Base-by-base conservation (phyloP, 306 rosid species). In the Leucaena leucocephala region DNA sequence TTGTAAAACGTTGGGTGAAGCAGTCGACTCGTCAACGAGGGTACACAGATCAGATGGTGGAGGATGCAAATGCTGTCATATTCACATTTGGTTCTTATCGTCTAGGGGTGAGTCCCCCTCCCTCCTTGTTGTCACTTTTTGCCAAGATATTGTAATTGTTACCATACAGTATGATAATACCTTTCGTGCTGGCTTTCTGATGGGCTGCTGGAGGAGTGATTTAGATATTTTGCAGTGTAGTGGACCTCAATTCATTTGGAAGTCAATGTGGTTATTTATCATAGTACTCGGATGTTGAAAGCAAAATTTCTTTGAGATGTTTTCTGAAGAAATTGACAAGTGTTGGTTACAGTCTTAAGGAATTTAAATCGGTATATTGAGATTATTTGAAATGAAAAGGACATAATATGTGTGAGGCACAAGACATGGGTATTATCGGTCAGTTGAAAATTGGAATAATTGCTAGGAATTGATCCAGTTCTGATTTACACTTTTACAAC, bases 1-100 rank as follows among this genome's bases (percentile, higher is more conserved):
- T 90, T 80, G 90, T 89, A 17, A 91, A 91, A 84, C 78, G 65
- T 52, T 91, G 96, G 96, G 96, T 91, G 82, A 89, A 89, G 87
- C 85, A 76, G 52, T 65, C 87, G 75, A 91, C 96, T 5, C 86
- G 83, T 78, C 85, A 65, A 74, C 86, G 90, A 81, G 91, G 96
- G 58, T 89, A 89, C 76, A 82, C 90, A 1, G 96, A 91, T 66
- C 96, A 91, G 85, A 91, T 87, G 96, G 93, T 87, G 72, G 91
- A 89, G 83, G 90, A 89, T 8, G 91, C 91, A n/a, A 91, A 89
- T 91, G 93, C 93, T 48, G 80, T 79, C 62, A 89, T 91, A 65
- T 71, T 87, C 58, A 91, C 96, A 36, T 91, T 91, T 46, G 96
- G 96, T 36, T 91, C 96, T 38, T 89, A 87, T 70, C 79, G 90